These are phyloP conservation scores for Podospora australis DNA, from an alignment of 495 filamentous ascomycete species.

Conservation along the genomic window DNA sequence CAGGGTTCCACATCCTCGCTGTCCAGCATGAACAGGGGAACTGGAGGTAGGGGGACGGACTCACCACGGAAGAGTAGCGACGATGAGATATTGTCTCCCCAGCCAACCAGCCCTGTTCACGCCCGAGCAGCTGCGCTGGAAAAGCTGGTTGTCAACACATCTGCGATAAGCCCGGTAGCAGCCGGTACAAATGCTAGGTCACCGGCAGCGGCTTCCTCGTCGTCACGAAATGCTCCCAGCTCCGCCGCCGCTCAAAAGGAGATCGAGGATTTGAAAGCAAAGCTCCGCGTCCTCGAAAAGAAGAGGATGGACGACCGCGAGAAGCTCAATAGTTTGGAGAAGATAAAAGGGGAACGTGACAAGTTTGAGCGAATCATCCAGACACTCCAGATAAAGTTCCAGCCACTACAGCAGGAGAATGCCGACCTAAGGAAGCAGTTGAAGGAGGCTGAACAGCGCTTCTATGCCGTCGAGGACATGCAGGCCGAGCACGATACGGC, in stretches of 20 bases:
- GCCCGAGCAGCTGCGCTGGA: constrained; percentile 39
- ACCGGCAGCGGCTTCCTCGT: not conserved
- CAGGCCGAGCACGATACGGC: constrained; percentile 78
- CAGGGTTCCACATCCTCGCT: constrained; percentile 36
- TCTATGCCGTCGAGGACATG: constrained; percentile 62
- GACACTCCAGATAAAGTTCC: constrained; percentile 84
- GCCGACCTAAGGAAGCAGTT: constrained; percentile 65
- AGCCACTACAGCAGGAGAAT: constrained; percentile 78
- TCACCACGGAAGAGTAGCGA: constrained; percentile 34
- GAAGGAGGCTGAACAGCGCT: constrained; percentile 63
- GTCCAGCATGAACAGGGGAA: constrained; percentile 32
- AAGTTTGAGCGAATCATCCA: constrained; percentile 85
- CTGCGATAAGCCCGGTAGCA: constrained; percentile 24
- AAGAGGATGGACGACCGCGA: constrained; percentile 84
- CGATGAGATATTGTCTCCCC: constrained; percentile 35
- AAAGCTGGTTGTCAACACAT: constrained; percentile 34
- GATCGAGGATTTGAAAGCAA: constrained; percentile 71
- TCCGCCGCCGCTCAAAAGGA: constrained; percentile 53
- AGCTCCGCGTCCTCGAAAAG: constrained; percentile 71
- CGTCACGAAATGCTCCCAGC: constrained; percentile 18
- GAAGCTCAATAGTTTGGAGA: constrained; percentile 71
- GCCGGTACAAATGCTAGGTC: constrained; percentile 26
- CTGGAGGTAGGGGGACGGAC: constrained; percentile 23
- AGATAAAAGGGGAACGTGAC: constrained; percentile 70
- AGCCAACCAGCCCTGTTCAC: constrained; percentile 41